Conservation (phyloP, 2,329 filamentous ascomycete genomes). For the Sordariomycetes sp. region DNA sequence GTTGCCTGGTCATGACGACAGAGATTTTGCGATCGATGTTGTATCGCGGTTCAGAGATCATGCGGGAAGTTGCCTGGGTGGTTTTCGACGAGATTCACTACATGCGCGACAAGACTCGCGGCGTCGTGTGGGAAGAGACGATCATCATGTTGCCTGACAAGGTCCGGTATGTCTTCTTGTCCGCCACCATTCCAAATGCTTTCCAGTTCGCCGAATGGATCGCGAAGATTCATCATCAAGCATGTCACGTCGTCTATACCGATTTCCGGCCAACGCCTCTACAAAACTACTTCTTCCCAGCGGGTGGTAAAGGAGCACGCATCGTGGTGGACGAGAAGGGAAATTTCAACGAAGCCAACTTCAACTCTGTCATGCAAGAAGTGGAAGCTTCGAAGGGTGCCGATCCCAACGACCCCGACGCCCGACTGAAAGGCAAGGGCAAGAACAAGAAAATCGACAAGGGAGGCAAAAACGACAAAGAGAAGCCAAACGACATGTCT, state of each 20-base stretch:
- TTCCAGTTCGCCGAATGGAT: constrained; percentile 99
- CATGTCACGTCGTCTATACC: constrained; percentile 97
- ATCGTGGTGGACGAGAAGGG: constrained; percentile 96
- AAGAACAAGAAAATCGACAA: constrained; percentile 91
- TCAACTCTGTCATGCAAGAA: constrained; percentile 87
- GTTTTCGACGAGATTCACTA: constrained; percentile 99
- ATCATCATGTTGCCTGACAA: constrained; percentile 97
- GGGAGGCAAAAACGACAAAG: constrained; percentile 64
- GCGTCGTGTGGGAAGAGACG: constrained; percentile 98
- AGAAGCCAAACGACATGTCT: constrained; percentile 87
- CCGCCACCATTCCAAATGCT: constrained; percentile 95
- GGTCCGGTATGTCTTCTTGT: constrained; percentile 96
- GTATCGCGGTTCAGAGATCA: constrained; percentile 96
- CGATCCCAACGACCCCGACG: constrained; percentile 69
- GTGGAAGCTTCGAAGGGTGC: constrained; percentile 83
- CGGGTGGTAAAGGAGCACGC: constrained; percentile 85
- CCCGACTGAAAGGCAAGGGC: constrained; percentile 75
- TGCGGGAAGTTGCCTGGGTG: constrained; percentile 98
- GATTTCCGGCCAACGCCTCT: constrained; percentile 95
- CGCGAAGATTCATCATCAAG: constrained; percentile 92
- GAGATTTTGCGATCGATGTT: constrained; percentile 98
- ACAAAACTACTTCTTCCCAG: constrained; percentile 96
- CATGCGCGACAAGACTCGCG: constrained; percentile 86
- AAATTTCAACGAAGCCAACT: constrained; percentile 92
- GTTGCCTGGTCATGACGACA: constrained; percentile 97